Conservation (phyloP, 2,329 filamentous ascomycete species). For the Hirsutella minnesotensis region DNA sequence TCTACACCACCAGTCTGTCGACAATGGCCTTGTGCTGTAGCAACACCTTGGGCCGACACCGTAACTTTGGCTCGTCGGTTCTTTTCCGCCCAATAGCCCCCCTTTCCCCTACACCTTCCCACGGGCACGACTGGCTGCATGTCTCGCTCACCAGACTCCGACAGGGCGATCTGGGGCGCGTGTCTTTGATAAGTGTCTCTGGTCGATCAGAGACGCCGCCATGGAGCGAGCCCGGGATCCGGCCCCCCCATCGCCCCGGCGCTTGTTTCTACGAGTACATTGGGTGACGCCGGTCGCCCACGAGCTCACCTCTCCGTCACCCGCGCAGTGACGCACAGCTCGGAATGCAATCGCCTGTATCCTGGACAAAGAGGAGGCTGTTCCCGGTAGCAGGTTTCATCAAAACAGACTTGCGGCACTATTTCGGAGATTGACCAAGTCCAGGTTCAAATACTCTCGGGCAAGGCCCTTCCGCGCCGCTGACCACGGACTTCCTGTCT, state of each 20-base stretch:
- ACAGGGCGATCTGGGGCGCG: slow-evolving; percentile 19
- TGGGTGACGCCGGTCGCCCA: background rate
- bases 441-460: too few relatives aligned
- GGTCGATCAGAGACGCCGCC: slow-evolving; percentile 2
- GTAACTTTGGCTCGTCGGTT: too few relatives aligned
- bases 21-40: too few relatives aligned
- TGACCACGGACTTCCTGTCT: too few relatives aligned
- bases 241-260: background rate
- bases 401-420: too few relatives aligned
- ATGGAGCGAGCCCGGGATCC: background rate
- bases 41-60: too few relatives aligned
- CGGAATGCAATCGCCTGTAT: background rate
- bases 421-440: too few relatives aligned
- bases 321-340: background rate
- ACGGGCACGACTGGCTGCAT: slow-evolving; percentile 12
- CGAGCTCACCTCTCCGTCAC: background rate
- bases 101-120: background rate
- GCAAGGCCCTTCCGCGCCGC: too few relatives aligned
- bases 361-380: too few relatives aligned
- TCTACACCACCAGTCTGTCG: too few relatives aligned
- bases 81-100: background rate
- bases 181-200: slow-evolving; percentile 15
- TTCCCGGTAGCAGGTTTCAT: too few relatives aligned
- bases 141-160: slow-evolving; percentile 23
- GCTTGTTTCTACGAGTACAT: slow-evolving; percentile 2